phyloP scores from a whole-genome alignment of 495 filamentous ascomycete genomes.

The Chaetomium tenue region DNA sequence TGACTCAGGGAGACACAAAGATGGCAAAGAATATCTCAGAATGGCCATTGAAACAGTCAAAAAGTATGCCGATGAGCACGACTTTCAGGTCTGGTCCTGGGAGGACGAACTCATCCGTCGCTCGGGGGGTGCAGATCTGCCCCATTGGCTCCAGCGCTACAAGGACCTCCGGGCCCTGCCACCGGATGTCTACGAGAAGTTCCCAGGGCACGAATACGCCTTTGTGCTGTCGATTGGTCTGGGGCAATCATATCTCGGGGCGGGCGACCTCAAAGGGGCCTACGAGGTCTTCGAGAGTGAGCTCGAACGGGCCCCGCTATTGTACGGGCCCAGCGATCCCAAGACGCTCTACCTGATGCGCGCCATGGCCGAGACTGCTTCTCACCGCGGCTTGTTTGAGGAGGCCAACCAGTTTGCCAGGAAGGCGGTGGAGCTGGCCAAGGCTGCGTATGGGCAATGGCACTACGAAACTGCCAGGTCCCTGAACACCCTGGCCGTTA shows the following conservation, averaged over 20 bases:
- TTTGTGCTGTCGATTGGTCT: neutral
- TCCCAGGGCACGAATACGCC: neutral
- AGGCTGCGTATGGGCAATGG: conserved; percentile 6
- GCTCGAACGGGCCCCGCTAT: neutral
- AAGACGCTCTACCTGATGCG: conserved; percentile 4
- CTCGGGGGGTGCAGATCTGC: neutral
- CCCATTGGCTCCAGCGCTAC: neutral
- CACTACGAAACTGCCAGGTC: conserved; percentile 3
- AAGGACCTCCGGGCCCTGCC: too few relatives aligned
- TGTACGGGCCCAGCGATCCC: neutral
- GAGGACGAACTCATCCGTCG: neutral
- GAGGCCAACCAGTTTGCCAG: conserved; percentile 2
- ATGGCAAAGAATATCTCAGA: neutral
- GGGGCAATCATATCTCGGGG: too few relatives aligned
- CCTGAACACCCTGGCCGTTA: neutral
- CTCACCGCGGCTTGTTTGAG: neutral
- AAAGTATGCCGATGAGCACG: neutral
- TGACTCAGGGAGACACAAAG: conserved; percentile 1
- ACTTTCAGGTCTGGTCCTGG: neutral
- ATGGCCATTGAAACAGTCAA: neutral
- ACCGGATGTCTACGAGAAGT: neutral
- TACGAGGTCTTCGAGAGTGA: neutral
- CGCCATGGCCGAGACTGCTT: neutral
- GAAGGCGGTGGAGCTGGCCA: neutral
- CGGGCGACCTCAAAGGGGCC: neutral